Base-by-base conservation (phyloP, 1,284 basidiomycete species). In the Puccinia hordei region DNA sequence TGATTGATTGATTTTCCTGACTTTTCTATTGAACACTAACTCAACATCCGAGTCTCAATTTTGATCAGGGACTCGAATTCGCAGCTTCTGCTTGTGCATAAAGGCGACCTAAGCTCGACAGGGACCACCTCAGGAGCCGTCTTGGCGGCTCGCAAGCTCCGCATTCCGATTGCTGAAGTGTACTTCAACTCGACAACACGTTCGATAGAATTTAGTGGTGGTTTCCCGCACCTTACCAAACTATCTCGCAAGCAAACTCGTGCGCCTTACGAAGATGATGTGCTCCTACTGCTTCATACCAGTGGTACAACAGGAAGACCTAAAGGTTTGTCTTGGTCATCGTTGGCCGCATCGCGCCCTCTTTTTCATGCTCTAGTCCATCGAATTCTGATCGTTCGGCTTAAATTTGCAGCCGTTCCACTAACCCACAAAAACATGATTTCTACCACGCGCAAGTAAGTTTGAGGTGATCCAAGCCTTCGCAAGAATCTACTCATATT, bases 291-390 rank as follows among this genome's bases (percentile, higher is more conserved):
- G 24, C 57, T 81, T 65, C 89, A 89, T 82, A 90, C 89, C 13
- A 89, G 88, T 49, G 90, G 90, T 0, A 91, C 90, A n/a, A 91
- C 90, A 38, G 90, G 90, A 2, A 82, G 85, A 59, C 87, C 87
- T 27, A 87, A 87, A 82, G 87, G 85, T 81, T 66, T 69, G 82
- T 75, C 57, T 1, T n/a, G 9, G 33, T 10, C 46, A 27, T 38
- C 12, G 33, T 33, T 53, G 2, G 24, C 46, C 17, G 8, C 19
- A 71, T 71, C 30, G 24, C 30, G 19, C 24, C 30, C 33, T 12
- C 4, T 41, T 22, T n/a, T 13, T 24, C 5, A 55, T 35, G 30
- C 46, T 46, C 59, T 63, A 38, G 27, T 8, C 17, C 12, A 1
- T 30, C 59, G 19, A 63, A 63, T 63, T 6, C 49, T 51, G 33